Base-by-base conservation (phyloP, 202 grass and related monocot genomes). In the Cymbopogon flexuosus region DNA sequence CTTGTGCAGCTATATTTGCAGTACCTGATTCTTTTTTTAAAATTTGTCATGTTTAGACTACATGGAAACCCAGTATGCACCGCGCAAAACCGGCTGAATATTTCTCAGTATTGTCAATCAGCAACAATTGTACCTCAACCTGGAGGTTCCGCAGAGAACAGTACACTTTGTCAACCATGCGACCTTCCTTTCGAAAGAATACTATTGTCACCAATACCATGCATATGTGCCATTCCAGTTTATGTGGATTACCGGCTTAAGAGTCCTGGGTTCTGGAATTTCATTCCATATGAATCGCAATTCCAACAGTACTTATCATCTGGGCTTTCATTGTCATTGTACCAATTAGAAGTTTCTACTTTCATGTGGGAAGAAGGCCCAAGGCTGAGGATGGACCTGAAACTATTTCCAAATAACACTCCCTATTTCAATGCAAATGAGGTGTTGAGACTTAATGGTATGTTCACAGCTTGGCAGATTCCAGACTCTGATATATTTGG, bases 391-490 rank as follows among this genome's bases (percentile, higher is more conserved):
- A 97, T 97, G 91, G 24, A 77, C 43, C 61, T 97, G 84, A 94
- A 80, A 75, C 73, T 97, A 62, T 97, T 94, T 85, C 90, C 94
- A 42, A 86, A 82, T 52, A 77, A 0, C 3, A 88, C 18, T 52
- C 0, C 22, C 2, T 45, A 76, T 75, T 89, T 89, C 6, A 93
- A 72, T 70, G 13, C 40, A 75, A 51, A 47, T 42, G 92, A 97
- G 65, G 73, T 93, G 18, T 27, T 33, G 8, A 85, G 90, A 77
- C 89, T 97, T 39, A 91, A 41, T 88, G 36, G 24, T 62, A 89
- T 97, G 92, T 97, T 97, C 76, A 94, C 92, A 58, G 92, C 84
- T 40, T 97, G 95, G 95, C 29, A 78, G 71, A 93, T 97, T 78
- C 15, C 18, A 0, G 90, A 94, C 70, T 94, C 92, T 59, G 88